phyloP scores from a whole-genome alignment of 495 filamentous ascomycete species.

The Tuber umbilicatum region DNA sequence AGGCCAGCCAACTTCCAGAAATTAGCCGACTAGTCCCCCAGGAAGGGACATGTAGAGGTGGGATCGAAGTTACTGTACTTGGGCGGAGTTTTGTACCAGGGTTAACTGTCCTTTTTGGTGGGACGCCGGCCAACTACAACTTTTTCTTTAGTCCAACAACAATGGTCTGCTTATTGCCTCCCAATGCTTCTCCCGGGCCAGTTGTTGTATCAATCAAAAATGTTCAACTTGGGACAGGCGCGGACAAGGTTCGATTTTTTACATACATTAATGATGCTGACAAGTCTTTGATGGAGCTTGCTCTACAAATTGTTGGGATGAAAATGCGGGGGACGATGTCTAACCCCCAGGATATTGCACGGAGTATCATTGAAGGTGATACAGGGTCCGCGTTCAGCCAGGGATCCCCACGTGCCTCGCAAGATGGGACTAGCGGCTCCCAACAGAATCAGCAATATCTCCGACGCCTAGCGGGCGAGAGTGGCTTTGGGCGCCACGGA shows the following conservation, averaged over 20 bases:
- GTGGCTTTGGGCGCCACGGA: constrained; percentile 42
- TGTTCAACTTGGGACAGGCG: constrained; percentile 49
- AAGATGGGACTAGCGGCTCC: constrained; percentile 17
- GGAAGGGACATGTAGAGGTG: constrained; percentile 73
- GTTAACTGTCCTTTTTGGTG: constrained; percentile 81
- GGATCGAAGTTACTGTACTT: constrained; percentile 75
- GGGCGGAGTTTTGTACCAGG: constrained; percentile 73
- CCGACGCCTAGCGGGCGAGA: constrained; percentile 40
- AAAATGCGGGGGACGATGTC: constrained; percentile 52
- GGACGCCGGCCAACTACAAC: constrained; percentile 66
- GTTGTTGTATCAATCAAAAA: constrained; percentile 59
- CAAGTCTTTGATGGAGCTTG: constrained; percentile 59
- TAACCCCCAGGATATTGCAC: constrained; percentile 51
- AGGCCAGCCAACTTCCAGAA: constrained; percentile 42
- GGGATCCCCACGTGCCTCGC: constrained; percentile 15
- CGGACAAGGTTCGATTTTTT: constrained; percentile 54
- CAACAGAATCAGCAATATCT: constrained; percentile 39
- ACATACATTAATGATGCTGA: constrained; percentile 75
- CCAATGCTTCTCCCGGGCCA: constrained; percentile 58
- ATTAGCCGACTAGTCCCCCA: constrained; percentile 58
- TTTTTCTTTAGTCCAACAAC: constrained; percentile 76
- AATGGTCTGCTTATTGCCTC: constrained; percentile 77
- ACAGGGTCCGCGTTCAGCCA: constrained; percentile 38
- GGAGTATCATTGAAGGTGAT: constrained; percentile 49
- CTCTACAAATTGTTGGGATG: constrained; percentile 52